A percentile compares a stretch with the other conserved stretches of the same genome.
phyloP scores from a whole-genome alignment of 345 rosid genomes.

The Eutrema yunnanense region DNA sequence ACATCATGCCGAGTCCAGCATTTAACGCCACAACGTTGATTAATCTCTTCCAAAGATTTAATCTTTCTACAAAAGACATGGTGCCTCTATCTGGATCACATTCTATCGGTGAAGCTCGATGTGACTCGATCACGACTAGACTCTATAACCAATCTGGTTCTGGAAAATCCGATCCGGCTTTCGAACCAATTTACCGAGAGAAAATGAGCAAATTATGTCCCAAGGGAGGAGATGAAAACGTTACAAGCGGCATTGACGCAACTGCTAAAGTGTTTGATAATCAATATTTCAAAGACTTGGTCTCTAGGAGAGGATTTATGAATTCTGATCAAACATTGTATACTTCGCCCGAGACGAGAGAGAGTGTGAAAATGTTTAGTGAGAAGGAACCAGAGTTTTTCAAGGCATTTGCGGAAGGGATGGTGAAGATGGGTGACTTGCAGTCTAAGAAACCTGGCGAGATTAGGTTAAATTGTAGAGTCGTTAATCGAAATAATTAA shows the following conservation, averaged over 20 bases:
- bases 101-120: constrained; percentile 67
- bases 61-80: constrained; percentile 60
- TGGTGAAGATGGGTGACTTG: constrained; percentile 83
- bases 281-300: constrained; percentile 71
- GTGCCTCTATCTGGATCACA: constrained; percentile 95
- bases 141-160: constrained; percentile 80
- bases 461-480: constrained; percentile 58
- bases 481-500: constrained; percentile 35
- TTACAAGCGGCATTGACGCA: constrained; percentile 57
- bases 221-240: constrained; percentile 50
- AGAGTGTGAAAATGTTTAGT: constrained; percentile 43
- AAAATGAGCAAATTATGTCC: constrained; percentile 57
- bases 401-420: constrained; percentile 57
- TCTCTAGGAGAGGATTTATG: constrained; percentile 57
- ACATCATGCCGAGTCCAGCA: constrained; percentile 78
- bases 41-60: constrained; percentile 47
- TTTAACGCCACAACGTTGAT: constrained; percentile 51
- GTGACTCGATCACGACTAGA: constrained; percentile 68
- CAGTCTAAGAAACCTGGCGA: constrained; percentile 60
- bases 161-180: constrained; percentile 52
- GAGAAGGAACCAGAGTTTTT: constrained; percentile 45
- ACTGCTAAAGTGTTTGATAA: constrained; percentile 56
- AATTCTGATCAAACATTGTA: constrained; percentile 75
- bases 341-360: constrained; percentile 43
- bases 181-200: constrained; percentile 46